Conservation (phyloP, 306 rosid species). For the Coriaria nepalensis region DNA sequence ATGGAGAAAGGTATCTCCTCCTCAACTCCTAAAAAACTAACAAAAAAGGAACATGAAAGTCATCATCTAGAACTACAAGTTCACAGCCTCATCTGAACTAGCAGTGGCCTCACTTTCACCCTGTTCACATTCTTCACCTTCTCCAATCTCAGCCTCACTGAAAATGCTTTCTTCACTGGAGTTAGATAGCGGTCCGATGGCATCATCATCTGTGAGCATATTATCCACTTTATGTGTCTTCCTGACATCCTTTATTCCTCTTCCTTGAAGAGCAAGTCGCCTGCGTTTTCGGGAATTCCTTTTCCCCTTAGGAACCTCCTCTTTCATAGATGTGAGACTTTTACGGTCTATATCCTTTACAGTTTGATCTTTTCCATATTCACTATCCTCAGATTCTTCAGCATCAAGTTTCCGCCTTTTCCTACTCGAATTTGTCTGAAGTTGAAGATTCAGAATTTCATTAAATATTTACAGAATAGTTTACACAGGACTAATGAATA, state of each 20-base stretch:
- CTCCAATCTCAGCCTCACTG: slow-evolving; percentile 68
- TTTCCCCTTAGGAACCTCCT: slow-evolving; percentile 91
- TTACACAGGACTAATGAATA: too few relatives aligned
- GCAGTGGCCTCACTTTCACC: slow-evolving; percentile 48
- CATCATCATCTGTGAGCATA: slow-evolving; percentile 38
- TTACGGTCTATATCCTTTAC: slow-evolving; percentile 49
- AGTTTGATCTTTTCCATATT: slow-evolving; percentile 40
- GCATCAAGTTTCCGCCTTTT: slow-evolving; percentile 74
- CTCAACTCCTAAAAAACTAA: too few relatives aligned
- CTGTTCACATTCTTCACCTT: slow-evolving; percentile 30
- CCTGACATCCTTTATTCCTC: slow-evolving; percentile 73
- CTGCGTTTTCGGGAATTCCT: slow-evolving; percentile 85
- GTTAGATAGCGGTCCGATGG: slow-evolving; percentile 46
- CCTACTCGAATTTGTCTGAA: slow-evolving; percentile 75
- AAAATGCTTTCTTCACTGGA: slow-evolving; percentile 71
- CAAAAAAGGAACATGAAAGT: too few relatives aligned
- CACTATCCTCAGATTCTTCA: slow-evolving; percentile 87
- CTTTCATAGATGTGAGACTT: slow-evolving; percentile 67
- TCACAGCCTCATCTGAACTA: slow-evolving; percentile 62
- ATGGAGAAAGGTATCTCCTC: too few relatives aligned
- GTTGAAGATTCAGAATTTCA: slow-evolving; percentile 15
- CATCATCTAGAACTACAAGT: slow-evolving; percentile 15
- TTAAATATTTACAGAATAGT: too few relatives aligned
- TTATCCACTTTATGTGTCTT: slow-evolving; percentile 42
- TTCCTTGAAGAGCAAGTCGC: slow-evolving; percentile 84